Conservation (phyloP, 1,139 yeast species). For the Suhomyces yuchorum region DNA sequence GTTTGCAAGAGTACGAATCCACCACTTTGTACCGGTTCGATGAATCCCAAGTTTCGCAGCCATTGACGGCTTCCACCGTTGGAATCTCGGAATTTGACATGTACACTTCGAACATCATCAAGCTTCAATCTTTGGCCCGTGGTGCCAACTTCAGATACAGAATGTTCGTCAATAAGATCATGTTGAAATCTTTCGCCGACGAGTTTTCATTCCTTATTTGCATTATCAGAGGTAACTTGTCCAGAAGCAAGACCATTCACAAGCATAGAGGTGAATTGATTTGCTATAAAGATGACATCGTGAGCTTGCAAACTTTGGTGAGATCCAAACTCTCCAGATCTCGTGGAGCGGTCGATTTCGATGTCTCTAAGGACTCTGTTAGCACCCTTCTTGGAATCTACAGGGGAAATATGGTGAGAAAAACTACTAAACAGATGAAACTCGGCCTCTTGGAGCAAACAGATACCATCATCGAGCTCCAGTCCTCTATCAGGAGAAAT, state of each 20-base stretch:
- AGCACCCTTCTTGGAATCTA: slow-evolving; percentile 29
- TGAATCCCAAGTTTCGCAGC: slow-evolving; percentile 1
- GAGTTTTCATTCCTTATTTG: slow-evolving; percentile 44
- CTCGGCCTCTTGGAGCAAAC: slow-evolving; percentile 14
- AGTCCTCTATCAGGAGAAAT: slow-evolving; percentile 33
- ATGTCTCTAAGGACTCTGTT: slow-evolving; percentile 12
- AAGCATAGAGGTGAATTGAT: slow-evolving; percentile 40
- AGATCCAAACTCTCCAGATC: slow-evolving; percentile 28
- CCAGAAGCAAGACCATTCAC: slow-evolving; percentile 40
- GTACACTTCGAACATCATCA: slow-evolving; percentile 31
- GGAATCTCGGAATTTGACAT: slow-evolving; percentile 5
- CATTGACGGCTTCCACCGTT: neutral
- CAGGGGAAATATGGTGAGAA: slow-evolving; percentile 31
- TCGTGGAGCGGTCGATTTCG: slow-evolving; percentile 18
- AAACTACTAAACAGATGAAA: slow-evolving; percentile 8
- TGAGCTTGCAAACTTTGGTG: slow-evolving; percentile 40
- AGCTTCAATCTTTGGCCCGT: slow-evolving; percentile 62
- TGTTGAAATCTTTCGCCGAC: slow-evolving; percentile 56
- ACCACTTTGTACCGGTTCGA: slow-evolving; percentile 9
- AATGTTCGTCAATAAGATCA: slow-evolving; percentile 61
- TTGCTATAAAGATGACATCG: slow-evolving; percentile 29
- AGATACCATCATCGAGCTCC: slow-evolving; percentile 25
- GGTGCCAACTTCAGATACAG: slow-evolving; percentile 67
- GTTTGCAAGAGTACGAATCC: slow-evolving; percentile 3
- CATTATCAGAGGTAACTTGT: slow-evolving; percentile 43